These are phyloP conservation scores for Juncus inflexus DNA, from an alignment of 176 grass and related monocot species.

Conservation along the genomic window DNA sequence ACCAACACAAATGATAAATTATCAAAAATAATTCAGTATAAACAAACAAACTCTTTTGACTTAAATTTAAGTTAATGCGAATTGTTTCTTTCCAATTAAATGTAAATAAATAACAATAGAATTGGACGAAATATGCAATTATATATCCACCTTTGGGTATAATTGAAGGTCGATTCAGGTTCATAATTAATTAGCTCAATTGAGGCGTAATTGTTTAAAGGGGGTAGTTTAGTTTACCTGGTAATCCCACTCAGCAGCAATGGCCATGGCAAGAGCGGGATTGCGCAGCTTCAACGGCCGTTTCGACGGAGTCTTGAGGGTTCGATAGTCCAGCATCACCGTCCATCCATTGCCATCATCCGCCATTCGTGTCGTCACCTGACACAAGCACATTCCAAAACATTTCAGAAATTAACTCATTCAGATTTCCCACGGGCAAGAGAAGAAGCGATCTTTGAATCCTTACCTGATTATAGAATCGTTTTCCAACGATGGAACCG, in stretches of 20 bases:
- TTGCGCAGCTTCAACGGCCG: slow-evolving; percentile 66
- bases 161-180: background rate
- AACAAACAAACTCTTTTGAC: background rate
- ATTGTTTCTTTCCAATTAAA: too few species aligned
- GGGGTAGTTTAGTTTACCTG: slow-evolving; percentile 45
- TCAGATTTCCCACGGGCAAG: background rate
- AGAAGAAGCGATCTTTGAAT: too few species aligned
- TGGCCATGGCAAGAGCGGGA: slow-evolving; percentile 59
- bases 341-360: slow-evolving; percentile 97
- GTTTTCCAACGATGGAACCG: slow-evolving; percentile 89
- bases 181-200: too few species aligned
- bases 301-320: slow-evolving; percentile 86
- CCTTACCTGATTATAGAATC: slow-evolving; percentile 62
- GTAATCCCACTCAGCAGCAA: slow-evolving; percentile 95
- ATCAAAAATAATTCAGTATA: too few species aligned
- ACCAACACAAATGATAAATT: too few species aligned
- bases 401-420: background rate
- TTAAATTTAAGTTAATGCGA: too few species aligned
- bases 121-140: too few species aligned
- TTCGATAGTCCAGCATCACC: slow-evolving; percentile 99
- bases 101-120: too few species aligned
- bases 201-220: slow-evolving; percentile 8
- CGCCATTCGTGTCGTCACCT: slow-evolving; percentile 56
- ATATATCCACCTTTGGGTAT: too few species aligned
- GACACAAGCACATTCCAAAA: background rate